Evolutionary conservation across 352 stramenopile species (phyloP).

Genomic region (Phytopythium delawarense): DNA sequence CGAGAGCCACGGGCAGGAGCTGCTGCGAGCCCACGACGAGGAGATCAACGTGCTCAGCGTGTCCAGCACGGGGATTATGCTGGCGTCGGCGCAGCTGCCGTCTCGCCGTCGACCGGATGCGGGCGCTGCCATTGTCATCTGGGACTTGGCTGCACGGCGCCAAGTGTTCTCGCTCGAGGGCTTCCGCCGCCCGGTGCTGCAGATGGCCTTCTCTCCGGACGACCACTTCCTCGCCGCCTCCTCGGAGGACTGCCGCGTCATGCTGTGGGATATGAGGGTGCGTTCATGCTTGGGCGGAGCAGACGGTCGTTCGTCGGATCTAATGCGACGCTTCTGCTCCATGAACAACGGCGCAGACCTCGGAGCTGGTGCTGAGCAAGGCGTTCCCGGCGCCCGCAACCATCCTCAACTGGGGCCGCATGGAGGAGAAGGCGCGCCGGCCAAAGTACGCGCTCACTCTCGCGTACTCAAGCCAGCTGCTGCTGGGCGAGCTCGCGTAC

Average conservation of each 20-base stretch:
- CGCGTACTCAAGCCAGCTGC: slow-evolving; percentile 62
- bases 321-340: slow-evolving; percentile 1
- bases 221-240: slow-evolving; percentile 73
- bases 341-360: slow-evolving; percentile 33
- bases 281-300: background rate
- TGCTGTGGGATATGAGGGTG: slow-evolving; percentile 77
- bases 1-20: slow-evolving; percentile 49
- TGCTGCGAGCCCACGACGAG: slow-evolving; percentile 49
- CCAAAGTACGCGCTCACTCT: slow-evolving; percentile 68
- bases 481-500: slow-evolving; percentile 59
- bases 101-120: slow-evolving; percentile 24
- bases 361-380: slow-evolving; percentile 64
- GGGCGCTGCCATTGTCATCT: slow-evolving; percentile 22
- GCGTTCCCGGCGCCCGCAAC: slow-evolving; percentile 54
- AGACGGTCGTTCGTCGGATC: background rate
- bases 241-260: slow-evolving; percentile 55
- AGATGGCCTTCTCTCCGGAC: slow-evolving; percentile 72
- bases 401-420: slow-evolving; percentile 63
- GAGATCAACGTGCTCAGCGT: slow-evolving; percentile 48
- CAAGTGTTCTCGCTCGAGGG: slow-evolving; percentile 52
- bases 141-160: slow-evolving; percentile 34
- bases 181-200: slow-evolving; percentile 58
- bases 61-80: slow-evolving; percentile 27
- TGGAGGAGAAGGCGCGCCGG: slow-evolving; percentile 63
- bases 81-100: slow-evolving; percentile 49